Evolutionary conservation across 805 yeast genomes (phyloP), one percentile per base, ranked within the genome.

Genomic region (Kuraishia molischiana): DNA sequence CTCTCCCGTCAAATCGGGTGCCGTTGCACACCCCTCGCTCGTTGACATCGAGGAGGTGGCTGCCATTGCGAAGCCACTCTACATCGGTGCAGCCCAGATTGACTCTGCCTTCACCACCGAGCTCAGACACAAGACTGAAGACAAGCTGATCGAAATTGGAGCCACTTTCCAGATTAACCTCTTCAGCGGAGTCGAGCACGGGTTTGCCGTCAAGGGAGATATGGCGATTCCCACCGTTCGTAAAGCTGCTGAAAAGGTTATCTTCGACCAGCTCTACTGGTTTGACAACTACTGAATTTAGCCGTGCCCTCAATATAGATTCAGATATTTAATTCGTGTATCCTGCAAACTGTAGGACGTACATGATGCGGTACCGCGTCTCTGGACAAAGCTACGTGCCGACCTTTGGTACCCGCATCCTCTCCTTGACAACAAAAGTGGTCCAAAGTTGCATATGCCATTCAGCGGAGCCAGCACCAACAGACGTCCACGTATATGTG

Each of bases 11-110:
- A 72, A 73, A 43, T 82, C 68, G 14, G 85, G 73, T 49, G 94
- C 90, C 13, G 58, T 74, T 44, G 92, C 92, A 6, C 97, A 89
- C 59, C 96, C 97, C 4, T 80, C 94, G 2, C 69, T 80, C 43
- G 78, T 84, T 13, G 42, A 67, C 10, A 67, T 69, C 24, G 87
- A 76, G 29, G 94, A 83, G 51, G 67, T 85, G 35, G 72, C 66
- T 37, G 70, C 62, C 1, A 55, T 89, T 47, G 37, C 49, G 1
- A 73, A 67, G 45, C 95, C 95, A 17, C 32, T 89, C 21, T 46
- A 78, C 44, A 77, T 87, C 45, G 67, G 84, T 17, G 84, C 84
- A 39, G 94, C 95, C 35, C 85, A 84, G 61, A 56, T 44, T 14
- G 97, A 89, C 55, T 37, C 50, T 0, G 61, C 69, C 36, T 89